phyloP scores from a whole-genome alignment of 2,329 filamentous ascomycete genomes.

The Westerdykella ornata region DNA sequence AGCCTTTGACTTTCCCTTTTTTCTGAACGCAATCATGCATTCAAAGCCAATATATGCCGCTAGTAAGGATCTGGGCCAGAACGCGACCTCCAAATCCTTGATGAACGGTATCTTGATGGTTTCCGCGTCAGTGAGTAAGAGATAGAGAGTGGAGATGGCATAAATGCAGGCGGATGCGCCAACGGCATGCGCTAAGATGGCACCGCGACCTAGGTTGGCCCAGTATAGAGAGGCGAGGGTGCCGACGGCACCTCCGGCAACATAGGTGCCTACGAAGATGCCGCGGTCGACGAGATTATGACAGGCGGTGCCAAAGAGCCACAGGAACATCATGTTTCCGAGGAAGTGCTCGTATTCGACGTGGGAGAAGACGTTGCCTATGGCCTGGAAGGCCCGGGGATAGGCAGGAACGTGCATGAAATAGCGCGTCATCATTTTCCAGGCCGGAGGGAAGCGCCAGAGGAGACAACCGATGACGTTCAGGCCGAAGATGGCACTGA shows the following conservation, averaged over 20 bases:
- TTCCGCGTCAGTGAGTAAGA: slow-evolving; percentile 28
- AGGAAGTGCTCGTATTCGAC: slow-evolving; percentile 51
- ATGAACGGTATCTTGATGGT: slow-evolving; percentile 26
- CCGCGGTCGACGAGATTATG: slow-evolving; percentile 34
- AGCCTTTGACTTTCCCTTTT: slow-evolving; percentile 3
- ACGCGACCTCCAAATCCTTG: slow-evolving; percentile 20
- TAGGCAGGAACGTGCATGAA: slow-evolving; percentile 43
- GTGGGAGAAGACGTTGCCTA: slow-evolving; percentile 66
- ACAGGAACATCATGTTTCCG: slow-evolving; percentile 60
- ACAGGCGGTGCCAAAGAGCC: slow-evolving; percentile 54
- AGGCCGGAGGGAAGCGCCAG: slow-evolving; percentile 61
- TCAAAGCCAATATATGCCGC: slow-evolving; percentile 23
- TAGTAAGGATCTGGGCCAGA: slow-evolving; percentile 29
- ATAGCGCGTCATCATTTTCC: slow-evolving; percentile 61
- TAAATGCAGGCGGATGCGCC: slow-evolving; percentile 32
- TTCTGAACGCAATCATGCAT: slow-evolving; percentile 12
- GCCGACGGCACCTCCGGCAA: slow-evolving; percentile 30
- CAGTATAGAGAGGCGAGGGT: slow-evolving; percentile 27
- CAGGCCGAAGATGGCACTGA: slow-evolving; percentile 54
- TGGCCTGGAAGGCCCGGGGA: slow-evolving; percentile 54
- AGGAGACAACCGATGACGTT: slow-evolving; percentile 53
- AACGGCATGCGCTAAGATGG: slow-evolving; percentile 23
- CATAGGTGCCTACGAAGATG: slow-evolving; percentile 31
- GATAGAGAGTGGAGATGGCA: slow-evolving; percentile 27
- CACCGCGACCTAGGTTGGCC: slow-evolving; percentile 27